Evolutionary conservation across 805 yeast species (phyloP), one percentile per base, ranked within the genome.

Genomic region (Starmerella roubikii): DNA sequence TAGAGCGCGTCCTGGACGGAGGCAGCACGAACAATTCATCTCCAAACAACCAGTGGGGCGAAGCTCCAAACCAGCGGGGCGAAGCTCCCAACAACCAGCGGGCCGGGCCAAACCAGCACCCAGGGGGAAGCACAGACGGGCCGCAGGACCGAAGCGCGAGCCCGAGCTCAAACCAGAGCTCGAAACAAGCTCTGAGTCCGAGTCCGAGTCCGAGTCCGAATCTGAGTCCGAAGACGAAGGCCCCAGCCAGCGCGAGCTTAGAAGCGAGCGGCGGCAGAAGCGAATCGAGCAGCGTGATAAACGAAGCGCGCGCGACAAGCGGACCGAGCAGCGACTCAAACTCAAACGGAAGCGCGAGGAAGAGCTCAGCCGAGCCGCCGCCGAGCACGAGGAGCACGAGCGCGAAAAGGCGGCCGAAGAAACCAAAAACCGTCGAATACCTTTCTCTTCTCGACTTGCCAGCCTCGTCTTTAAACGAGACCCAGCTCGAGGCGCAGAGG

Each of bases 381-480:
- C 24, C 24, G 10, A 22, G 24, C 24, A 22, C 10, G 24, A 10
- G 10, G 24, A 22, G 24, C 24, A 7, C 24, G 24, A 8, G 10
- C 10, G 20, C 20, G 20, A 29, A 17, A 20, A 13, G 10, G 31
- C 11, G 30, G 40, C 12, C 16, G 27, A 22, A 7, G 27, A 25
- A 38, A 33, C 12, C 22, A 25, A 18, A 22, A 29, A 11, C 27
- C 30, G 37, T 37, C 34, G 45, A 26, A 32, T 37, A 38, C 30
- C 28, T 41, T 36, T 38, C 39, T 35, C 38, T 40, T 39, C 47
- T 44, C 40, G 45, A 38, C 45, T 39, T 38, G 40, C 38, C 30
- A 34, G 30, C 37, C 16, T 37, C 41, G 24, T 39, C 37, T 34
- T 29, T 38, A 12, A 27, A 29, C 39, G 41, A 29, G 12, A 7